Conservation (phyloP, 768 basidiomycete genomes). For the Mycena leptocephala region DNA sequence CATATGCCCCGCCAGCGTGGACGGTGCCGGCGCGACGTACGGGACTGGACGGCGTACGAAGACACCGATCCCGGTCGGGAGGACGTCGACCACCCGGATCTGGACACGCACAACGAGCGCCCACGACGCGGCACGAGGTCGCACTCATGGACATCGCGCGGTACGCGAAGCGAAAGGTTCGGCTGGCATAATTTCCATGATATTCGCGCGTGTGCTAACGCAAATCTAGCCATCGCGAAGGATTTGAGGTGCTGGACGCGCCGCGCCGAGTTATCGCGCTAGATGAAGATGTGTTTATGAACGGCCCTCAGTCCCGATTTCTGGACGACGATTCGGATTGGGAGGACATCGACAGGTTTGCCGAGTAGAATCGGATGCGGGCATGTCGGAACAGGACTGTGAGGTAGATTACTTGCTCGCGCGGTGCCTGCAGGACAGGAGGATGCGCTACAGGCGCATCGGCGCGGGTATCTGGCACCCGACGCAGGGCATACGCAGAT, state of each 20-base stretch:
- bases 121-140: slow-evolving; percentile 2
- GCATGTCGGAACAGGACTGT: background rate
- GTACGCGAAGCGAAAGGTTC: slow-evolving; percentile 17
- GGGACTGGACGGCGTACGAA: background rate
- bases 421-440: slow-evolving; percentile 10
- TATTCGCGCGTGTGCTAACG: background rate
- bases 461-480: background rate
- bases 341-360: slow-evolving; percentile 4
- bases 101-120: background rate
- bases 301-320: background rate
- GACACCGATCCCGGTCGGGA: background rate
- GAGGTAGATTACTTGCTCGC: slow-evolving; percentile 7
- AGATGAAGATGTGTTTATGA: slow-evolving; percentile 6
- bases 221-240: background rate
- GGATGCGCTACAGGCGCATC: background rate
- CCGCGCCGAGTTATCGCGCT: slow-evolving; percentile 15
- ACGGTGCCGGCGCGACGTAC: slow-evolving; percentile 10
- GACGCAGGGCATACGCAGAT: slow-evolving; percentile 7
- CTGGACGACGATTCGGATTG: slow-evolving; percentile 9
- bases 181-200: too few species aligned
- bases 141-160: slow-evolving; percentile 20
- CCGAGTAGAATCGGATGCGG: background rate
- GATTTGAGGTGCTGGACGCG: slow-evolving; percentile 4
- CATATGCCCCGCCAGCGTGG: slow-evolving; percentile 26
- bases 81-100: background rate